Percentiles rank a stretch among this genome's conserved stretches.
Conservation (phyloP, 179 eudicot genomes). For the Heliamphora ciliata region DNA sequence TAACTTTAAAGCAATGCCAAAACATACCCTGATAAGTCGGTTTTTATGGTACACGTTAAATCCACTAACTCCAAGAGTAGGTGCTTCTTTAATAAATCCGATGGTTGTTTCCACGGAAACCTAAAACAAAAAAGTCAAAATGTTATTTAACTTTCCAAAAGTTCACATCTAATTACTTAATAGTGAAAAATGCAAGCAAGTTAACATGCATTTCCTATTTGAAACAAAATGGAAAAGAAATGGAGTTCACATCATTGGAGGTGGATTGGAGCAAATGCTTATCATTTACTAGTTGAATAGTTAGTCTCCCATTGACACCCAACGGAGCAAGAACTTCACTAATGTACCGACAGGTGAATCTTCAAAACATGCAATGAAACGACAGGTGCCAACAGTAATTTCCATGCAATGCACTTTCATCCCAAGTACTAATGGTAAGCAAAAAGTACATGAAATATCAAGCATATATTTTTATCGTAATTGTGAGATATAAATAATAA, state of each 20-base stretch:
- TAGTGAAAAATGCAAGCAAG: no score
- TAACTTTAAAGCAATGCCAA: neutral
- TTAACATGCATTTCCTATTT: neutral
- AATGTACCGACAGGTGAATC: neutral
- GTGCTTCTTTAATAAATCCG: slow-evolving; percentile 91
- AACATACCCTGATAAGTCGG: slow-evolving; percentile 87
- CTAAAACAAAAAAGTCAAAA: slow-evolving; percentile 31
- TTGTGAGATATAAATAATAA: neutral
- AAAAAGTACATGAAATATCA: neutral
- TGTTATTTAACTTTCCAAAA: neutral
- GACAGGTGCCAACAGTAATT: neutral
- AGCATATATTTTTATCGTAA: neutral
- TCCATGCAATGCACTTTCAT: neutral
- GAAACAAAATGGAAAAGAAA: neutral
- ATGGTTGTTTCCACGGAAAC: slow-evolving; percentile 55
- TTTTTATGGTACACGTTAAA: slow-evolving; percentile 95
- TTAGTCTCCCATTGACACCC: neutral
- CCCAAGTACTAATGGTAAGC: neutral
- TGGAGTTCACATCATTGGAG: neutral
- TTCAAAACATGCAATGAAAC: neutral
- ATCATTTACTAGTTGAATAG: neutral
- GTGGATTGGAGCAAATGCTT: slow-evolving; percentile 3
- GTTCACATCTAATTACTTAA: neutral
- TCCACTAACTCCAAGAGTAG: slow-evolving; percentile 64
- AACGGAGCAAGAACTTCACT: neutral